A percentile compares a stretch with the other conserved stretches of the same genome.
These are phyloP conservation scores for Coniochaeta sp. DNA, from an alignment of 2,329 filamentous ascomycete species.

Conservation along the genomic window DNA sequence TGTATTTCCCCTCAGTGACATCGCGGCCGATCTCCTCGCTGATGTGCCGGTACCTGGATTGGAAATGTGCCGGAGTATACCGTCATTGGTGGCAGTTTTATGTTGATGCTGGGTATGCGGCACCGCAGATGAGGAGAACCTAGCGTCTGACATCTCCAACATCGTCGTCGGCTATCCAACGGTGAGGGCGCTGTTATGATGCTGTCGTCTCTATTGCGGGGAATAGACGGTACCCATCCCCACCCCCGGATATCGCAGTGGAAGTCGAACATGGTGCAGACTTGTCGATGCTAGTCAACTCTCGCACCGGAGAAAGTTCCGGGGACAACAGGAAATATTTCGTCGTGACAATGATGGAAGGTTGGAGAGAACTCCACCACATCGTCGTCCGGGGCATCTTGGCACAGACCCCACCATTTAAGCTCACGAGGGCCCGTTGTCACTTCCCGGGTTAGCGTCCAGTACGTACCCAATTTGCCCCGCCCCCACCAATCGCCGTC, in stretches of 20 bases:
- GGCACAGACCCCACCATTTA: slow-evolving; percentile 1
- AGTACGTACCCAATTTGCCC: neutral
- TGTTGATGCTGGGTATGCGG: neutral
- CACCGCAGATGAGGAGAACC: neutral
- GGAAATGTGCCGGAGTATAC: neutral
- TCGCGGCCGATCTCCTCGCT: slow-evolving; percentile 1
- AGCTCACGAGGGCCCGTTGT: neutral
- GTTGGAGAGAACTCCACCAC: no score
- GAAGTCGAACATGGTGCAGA: neutral
- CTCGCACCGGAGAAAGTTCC: no score
- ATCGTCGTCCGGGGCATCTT: neutral
- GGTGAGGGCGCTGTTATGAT: neutral
- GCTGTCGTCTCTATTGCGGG: neutral
- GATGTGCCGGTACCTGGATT: neutral
- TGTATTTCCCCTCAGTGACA: slow-evolving; percentile 4
- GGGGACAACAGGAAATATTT: no score
- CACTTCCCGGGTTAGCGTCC: neutral
- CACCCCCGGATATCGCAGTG: neutral
- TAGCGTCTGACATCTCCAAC: neutral
- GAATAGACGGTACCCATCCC: neutral
- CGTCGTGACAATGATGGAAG: no score
- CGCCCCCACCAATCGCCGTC: neutral
- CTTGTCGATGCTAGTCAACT: no score
- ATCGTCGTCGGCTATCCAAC: neutral
- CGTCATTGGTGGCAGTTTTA: neutral